Evolutionary conservation across 805 yeast species (phyloP), one percentile per base, ranked within the genome.

Genomic region (Teunomyces barrocoloradensis): DNA sequence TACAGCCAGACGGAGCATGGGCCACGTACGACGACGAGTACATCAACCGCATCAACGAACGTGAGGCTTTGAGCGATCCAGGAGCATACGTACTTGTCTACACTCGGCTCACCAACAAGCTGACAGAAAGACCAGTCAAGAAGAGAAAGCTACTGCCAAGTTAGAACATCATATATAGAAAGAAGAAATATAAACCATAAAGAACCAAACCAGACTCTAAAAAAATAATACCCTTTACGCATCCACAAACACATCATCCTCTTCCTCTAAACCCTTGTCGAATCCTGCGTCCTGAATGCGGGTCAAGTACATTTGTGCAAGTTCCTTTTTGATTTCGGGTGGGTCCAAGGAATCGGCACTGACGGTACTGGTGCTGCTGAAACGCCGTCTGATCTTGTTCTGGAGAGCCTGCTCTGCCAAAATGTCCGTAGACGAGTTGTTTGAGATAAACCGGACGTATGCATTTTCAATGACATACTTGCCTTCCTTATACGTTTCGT

Each of bases 1-100:
- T 86, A 52, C 97, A 91, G 66, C 96, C 97, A 0, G 94, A 88
- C 66, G 92, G 90, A 1, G 69, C 85, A 1, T 94, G 98, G 99
- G 84, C 89, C 25, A 84, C 89, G 7, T 94, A 92, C 65, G 98
- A 94, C 63, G 99, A 94, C 63, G 99, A 94, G 59, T 82, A 85
- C 59, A 82, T 89, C 55, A 86, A 88, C 59, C 75, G 74, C 49
- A 82, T 88, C 45, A 75, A 84, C 30, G 94, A 88, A 58, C 75
- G 80, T 47, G 82, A 79, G 39, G 96, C 89, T 3, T 72, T 89
- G 53, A 80, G 81, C 54, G 96, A 92, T 59, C 87, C 92, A 11
- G 81, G 89, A 32, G 98, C 98, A 4, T 94, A 94, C 68, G 91
- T 91, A 50, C 75, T 94, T 65, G 73, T 94, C 17, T 94, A 94